Evolutionary conservation across 352 stramenopile genomes (phyloP).

Genomic region (Pythium chondricola): DNA sequence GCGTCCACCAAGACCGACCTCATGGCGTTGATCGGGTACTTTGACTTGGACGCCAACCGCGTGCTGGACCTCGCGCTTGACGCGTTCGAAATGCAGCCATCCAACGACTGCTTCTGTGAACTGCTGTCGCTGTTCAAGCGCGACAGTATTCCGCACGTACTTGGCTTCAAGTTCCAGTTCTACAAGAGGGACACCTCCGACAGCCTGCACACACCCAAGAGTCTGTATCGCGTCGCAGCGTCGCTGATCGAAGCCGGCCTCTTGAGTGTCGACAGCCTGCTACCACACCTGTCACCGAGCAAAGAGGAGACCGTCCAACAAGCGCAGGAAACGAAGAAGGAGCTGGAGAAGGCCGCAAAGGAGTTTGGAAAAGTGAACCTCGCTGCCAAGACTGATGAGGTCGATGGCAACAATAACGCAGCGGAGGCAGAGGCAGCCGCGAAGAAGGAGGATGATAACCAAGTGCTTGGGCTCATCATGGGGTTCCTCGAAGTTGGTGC

Average conservation of each 20-base stretch:
- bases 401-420: slow-evolving; percentile 10
- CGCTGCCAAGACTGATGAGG: slow-evolving; percentile 25
- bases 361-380: slow-evolving; percentile 75
- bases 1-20: slow-evolving; percentile 67
- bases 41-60: slow-evolving; percentile 95
- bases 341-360: slow-evolving; percentile 53
- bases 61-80: slow-evolving; percentile 93
- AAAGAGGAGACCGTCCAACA: slow-evolving; percentile 51
- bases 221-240: slow-evolving; percentile 83
- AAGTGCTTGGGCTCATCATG: slow-evolving; percentile 79
- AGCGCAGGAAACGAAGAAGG: slow-evolving; percentile 28
- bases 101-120: slow-evolving; percentile 67
- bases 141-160: slow-evolving; percentile 79
- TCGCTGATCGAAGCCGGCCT: slow-evolving; percentile 81
- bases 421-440: slow-evolving; percentile 15
- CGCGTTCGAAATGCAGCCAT: slow-evolving; percentile 86
- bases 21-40: slow-evolving; percentile 82
- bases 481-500: slow-evolving; percentile 74
- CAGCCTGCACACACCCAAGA: slow-evolving; percentile 40
- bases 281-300: slow-evolving; percentile 73
- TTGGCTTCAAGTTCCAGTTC: slow-evolving; percentile 93
- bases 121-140: slow-evolving; percentile 71
- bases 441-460: slow-evolving; percentile 47
- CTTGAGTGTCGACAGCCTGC: slow-evolving; percentile 64
- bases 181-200: slow-evolving; percentile 65